Conservation (phyloP, 202 grass and related monocot genomes). For the Hordeum pubiflorum region DNA sequence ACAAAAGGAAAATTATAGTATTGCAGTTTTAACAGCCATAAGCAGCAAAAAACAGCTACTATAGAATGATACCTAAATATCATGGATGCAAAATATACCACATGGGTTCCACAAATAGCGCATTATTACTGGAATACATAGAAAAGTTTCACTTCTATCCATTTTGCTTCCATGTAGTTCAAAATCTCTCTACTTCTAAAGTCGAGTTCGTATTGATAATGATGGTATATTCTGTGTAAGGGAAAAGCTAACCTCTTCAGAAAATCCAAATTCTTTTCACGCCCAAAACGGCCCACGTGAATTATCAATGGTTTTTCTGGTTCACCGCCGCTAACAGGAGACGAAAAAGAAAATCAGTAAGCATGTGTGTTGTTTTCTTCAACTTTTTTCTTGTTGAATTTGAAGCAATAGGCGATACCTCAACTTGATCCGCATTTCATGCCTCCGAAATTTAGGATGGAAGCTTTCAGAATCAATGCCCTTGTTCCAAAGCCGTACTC, state of each 20-base stretch:
- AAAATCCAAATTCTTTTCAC: conserved; percentile 97
- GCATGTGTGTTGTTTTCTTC: background rate
- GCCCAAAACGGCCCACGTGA: conserved; percentile 91
- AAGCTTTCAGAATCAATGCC: conserved; percentile 94
- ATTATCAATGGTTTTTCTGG: conserved; percentile 87
- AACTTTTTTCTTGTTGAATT: background rate
- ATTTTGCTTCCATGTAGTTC: background rate
- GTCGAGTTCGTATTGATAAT: background rate
- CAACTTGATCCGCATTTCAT: conserved; percentile 66
- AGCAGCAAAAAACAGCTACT: background rate
- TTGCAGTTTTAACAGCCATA: background rate
- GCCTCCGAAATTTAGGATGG: conserved; percentile 54
- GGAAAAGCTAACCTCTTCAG: conserved; percentile 62
- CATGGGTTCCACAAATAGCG: background rate
- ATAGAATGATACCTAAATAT: conserved; percentile 3
- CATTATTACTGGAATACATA: background rate
- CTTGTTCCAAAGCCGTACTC: conserved; percentile 87
- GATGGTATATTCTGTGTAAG: background rate
- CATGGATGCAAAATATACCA: conserved; percentile 13
- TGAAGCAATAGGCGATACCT: conserved; percentile 34
- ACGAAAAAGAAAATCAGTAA: conserved; percentile 15
- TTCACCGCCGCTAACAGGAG: conserved; percentile 64
- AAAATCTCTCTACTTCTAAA: background rate
- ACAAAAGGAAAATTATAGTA: background rate
- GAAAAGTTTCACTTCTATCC: background rate